phyloP scores from a whole-genome alignment of 371 early-diverging fungal species.

The Fennellomyces sp. region DNA sequence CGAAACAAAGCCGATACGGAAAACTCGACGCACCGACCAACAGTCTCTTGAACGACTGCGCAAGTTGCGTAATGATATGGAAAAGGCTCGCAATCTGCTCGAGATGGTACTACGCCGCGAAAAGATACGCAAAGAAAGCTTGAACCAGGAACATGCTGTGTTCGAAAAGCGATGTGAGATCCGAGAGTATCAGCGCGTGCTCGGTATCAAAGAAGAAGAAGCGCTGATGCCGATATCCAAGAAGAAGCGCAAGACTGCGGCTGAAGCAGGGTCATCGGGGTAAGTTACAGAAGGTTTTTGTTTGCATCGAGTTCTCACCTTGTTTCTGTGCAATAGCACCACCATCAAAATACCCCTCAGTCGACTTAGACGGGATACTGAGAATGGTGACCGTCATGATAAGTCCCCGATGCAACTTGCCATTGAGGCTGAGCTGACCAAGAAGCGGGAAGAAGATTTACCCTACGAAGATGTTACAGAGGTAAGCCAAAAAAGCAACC shows the following conservation, averaged over 20 bases:
- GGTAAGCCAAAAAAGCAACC: conserved; percentile 25
- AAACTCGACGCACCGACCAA: conserved; percentile 89
- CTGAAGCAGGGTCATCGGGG: conserved; percentile 29
- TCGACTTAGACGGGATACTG: conserved; percentile 16
- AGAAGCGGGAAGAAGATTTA: conserved; percentile 42
- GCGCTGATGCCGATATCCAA: conserved; percentile 38
- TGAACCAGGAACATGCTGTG: conserved; percentile 67
- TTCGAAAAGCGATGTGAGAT: conserved; percentile 60
- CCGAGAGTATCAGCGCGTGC: conserved; percentile 53
- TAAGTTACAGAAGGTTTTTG: conserved; percentile 9
- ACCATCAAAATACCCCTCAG: conserved; percentile 34
- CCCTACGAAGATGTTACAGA: conserved; percentile 53
- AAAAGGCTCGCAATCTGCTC: conserved; percentile 71
- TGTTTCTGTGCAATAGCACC: conserved; percentile 11
- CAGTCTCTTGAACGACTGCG: conserved; percentile 83
- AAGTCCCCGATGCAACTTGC: conserved; percentile 18
- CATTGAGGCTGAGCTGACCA: conserved; percentile 43
- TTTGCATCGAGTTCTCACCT: background rate
- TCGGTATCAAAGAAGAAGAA: conserved; percentile 61
- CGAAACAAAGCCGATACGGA: conserved; percentile 86
- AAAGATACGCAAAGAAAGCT: conserved; percentile 67
- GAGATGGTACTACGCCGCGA: conserved; percentile 86
- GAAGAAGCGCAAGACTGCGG: conserved; percentile 37
- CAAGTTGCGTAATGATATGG: conserved; percentile 83
- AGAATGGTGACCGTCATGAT: conserved; percentile 7